Base-by-base conservation (phyloP, 2,329 filamentous ascomycete species). In the Shiraia sp. region DNA sequence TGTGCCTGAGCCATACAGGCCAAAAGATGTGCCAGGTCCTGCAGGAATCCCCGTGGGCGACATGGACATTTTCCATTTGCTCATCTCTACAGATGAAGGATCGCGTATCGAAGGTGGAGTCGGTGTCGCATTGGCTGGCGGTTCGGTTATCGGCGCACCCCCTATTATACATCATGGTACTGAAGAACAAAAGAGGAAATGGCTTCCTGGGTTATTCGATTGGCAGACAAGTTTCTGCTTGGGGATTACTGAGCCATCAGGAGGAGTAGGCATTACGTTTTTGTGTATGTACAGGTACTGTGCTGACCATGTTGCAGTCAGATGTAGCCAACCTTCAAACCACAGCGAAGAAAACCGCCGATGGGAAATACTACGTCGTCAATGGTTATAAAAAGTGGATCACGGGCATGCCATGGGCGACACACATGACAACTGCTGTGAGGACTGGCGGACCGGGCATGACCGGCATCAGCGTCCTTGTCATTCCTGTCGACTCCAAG, bases 301-400 rank as follows among this genome's bases (percentile, higher is more conserved):
- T 32, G 19, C 47, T 57, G 25, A 57, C 38, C 13, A 15, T 14
- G 2, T 4, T 7, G 17, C 24, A 66, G 57, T 85, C 81, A 1
- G 84, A 87, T 56, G 82, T 87, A 3, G 82, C 81, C 1, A 79
- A 78, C 49, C 77, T 87, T 31, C 73, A 74, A 36, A 85, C 83
- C 3, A 85, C 79, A 0, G 84, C 84, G 0, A 79, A 79, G 54
- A 89, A 90, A 74, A 89, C 86, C 0, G 71, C 82, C 1, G 87
- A 90, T 61, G 87, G 87, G 32, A 84, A 86, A 65, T 78, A 85
- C 70, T 87, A 85, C 53, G 57, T 84, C 25, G 80, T 86, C n/a
- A 85, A 83, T 42, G 83, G 83, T 0, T 76, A 77, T 36, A 86
- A 87, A 72, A 85, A 85, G 61, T 85, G 82, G 81, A 86, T 87